Percentiles rank a stretch among this genome's conserved stretches.
These are phyloP conservation scores for Ustilago curta DNA, from an alignment of 1,284 basidiomycete species.

Conservation along the genomic window DNA sequence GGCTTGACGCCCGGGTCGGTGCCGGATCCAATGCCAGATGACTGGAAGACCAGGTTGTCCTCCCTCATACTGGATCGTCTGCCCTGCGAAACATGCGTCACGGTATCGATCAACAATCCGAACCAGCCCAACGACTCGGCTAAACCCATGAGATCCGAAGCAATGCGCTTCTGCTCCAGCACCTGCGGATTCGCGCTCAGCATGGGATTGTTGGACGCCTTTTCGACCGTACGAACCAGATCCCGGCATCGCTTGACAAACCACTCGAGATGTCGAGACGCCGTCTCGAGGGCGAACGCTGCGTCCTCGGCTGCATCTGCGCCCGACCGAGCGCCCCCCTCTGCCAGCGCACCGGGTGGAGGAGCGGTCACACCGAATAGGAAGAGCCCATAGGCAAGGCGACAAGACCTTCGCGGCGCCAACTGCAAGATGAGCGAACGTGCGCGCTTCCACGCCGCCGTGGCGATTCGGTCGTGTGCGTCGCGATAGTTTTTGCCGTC, in stretches of 20 bases:
- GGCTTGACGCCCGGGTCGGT: slow-evolving; percentile 39
- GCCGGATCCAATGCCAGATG: slow-evolving; percentile 33
- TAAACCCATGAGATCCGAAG: slow-evolving; percentile 44
- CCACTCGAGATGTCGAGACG: slow-evolving; percentile 49
- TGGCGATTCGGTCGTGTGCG: slow-evolving; percentile 49
- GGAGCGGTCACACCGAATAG: slow-evolving; percentile 51
- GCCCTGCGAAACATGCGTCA: slow-evolving; percentile 43
- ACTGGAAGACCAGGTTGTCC: slow-evolving; percentile 42
- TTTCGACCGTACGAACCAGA: slow-evolving; percentile 35
- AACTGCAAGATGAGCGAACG: slow-evolving; percentile 45
- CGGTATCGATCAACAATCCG: slow-evolving; percentile 49
- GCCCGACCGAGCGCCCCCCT: slow-evolving; percentile 36
- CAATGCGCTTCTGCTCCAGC: slow-evolving; percentile 30
- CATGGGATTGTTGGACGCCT: slow-evolving; percentile 38
- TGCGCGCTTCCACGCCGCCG: slow-evolving; percentile 52
- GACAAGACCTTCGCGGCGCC: slow-evolving; percentile 42
- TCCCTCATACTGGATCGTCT: slow-evolving; percentile 46
- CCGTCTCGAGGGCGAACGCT: slow-evolving; percentile 49
- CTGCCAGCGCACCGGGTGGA: slow-evolving; percentile 40
- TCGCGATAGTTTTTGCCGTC: slow-evolving; percentile 47
- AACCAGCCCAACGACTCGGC: slow-evolving; percentile 54
- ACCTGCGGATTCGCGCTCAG: slow-evolving; percentile 33
- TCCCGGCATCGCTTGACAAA: slow-evolving; percentile 44
- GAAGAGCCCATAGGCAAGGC: slow-evolving; percentile 47
- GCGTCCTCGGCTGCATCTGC: slow-evolving; percentile 52